Conservation (phyloP, 2,329 filamentous ascomycete genomes). For the Microsporum ferrugineum region DNA sequence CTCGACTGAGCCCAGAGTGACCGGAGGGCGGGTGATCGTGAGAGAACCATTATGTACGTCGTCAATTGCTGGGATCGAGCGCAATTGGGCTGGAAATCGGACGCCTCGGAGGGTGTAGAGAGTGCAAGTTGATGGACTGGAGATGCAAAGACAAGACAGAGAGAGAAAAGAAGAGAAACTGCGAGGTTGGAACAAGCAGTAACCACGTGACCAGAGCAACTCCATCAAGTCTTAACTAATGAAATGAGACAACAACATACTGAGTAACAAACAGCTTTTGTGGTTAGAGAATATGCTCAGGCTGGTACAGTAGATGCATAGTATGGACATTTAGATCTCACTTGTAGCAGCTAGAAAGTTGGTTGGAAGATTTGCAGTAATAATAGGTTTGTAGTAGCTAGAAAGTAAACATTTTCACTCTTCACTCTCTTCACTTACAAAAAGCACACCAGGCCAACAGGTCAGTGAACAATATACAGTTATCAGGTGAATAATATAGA, state of each 20-base stretch:
- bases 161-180: neutral
- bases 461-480: too few species aligned
- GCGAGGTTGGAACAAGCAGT: neutral
- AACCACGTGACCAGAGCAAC: neutral
- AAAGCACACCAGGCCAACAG: too few species aligned
- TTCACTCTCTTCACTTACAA: too few species aligned
- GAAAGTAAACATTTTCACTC: too few species aligned
- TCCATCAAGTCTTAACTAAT: neutral
- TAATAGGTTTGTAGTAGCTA: too few species aligned
- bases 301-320: neutral
- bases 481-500: neutral
- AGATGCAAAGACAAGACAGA: neutral
- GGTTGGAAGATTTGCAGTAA: too few species aligned
- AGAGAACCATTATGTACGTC: constrained; percentile 24
- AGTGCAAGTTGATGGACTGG: neutral
- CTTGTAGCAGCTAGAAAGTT: neutral
- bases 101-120: neutral
- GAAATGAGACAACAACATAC: neutral
- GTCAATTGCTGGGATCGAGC: neutral
- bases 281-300: neutral
- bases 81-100: constrained; percentile 1
- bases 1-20: constrained; percentile 25
- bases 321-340: neutral
- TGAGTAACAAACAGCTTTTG: neutral
- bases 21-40: constrained; percentile 26